These are phyloP conservation scores for Teratosphaeriaceae sp. DNA, from an alignment of 2,329 filamentous ascomycete genomes.

Conservation along the genomic window DNA sequence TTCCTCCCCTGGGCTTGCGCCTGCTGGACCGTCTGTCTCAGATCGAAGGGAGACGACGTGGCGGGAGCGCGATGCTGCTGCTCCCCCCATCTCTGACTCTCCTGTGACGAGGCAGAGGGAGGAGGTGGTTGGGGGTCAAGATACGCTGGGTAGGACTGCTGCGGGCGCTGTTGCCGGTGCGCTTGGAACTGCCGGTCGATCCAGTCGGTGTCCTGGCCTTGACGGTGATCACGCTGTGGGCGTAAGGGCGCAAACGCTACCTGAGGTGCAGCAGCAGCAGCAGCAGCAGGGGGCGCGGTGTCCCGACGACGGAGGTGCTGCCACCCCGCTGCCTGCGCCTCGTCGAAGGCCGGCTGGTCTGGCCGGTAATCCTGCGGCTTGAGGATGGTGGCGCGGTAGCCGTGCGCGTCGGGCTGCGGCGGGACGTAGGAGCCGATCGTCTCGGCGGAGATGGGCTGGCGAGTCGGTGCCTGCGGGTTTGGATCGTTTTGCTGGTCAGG, in stretches of 20 bases:
- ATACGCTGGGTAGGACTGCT: background rate
- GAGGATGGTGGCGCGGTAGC: constrained; percentile 17
- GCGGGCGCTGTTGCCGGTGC: constrained; percentile 11
- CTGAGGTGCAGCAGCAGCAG: background rate
- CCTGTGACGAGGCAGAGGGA: too few species aligned
- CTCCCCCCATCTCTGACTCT: too few species aligned
- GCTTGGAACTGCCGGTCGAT: constrained; percentile 15
- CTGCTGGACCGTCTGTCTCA: background rate
- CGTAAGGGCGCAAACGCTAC: too few species aligned
- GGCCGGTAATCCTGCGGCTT: constrained; percentile 12
- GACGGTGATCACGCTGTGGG: too few species aligned
- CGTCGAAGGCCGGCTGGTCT: constrained; percentile 4
- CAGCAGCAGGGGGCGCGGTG: constrained; percentile 1
- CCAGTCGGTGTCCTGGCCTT: constrained; percentile 9
- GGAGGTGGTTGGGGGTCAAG: background rate
- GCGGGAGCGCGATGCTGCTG: background rate
- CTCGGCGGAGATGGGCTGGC: background rate
- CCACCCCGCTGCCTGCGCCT: constrained; percentile 18
- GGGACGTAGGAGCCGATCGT: too few species aligned
- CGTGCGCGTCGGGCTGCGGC: constrained; percentile 8
- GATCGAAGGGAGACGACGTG: background rate
- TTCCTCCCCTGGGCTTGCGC: background rate
- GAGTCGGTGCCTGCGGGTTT: too few species aligned
- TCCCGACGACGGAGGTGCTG: constrained; percentile 18
- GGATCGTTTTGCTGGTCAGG: too few species aligned